These are phyloP conservation scores for Penicillium sclerotigenum DNA, from an alignment of 2,329 filamentous ascomycete genomes.

Conservation along the genomic window DNA sequence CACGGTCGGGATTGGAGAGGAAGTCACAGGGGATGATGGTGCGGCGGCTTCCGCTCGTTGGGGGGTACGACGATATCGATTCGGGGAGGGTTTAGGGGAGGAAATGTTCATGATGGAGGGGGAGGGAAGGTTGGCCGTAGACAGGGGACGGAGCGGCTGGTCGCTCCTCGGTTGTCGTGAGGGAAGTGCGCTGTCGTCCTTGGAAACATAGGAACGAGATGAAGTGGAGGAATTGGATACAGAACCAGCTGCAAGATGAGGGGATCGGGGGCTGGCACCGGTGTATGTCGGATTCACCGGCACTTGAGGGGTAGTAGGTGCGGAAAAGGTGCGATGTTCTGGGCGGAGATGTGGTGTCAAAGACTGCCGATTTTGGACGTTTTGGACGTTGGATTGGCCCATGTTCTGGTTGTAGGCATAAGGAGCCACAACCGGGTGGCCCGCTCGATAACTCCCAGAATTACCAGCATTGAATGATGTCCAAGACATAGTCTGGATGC, in stretches of 20 bases:
- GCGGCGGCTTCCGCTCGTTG: constrained; percentile 53
- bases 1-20: constrained; percentile 10
- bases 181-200: constrained; percentile 50
- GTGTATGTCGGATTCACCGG: constrained; percentile 31
- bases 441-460: constrained; percentile 46
- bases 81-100: constrained; percentile 67
- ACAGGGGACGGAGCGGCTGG: constrained; percentile 41
- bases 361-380: constrained; percentile 53
- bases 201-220: constrained; percentile 42
- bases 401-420: constrained; percentile 75
- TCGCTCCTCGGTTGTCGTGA: constrained; percentile 40
- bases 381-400: constrained; percentile 51
- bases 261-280: constrained; percentile 34
- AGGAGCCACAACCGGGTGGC: constrained; percentile 65
- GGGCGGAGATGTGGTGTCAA: constrained; percentile 54
- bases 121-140: constrained; percentile 50
- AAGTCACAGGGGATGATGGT: constrained; percentile 8
- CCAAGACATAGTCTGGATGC: constrained; percentile 41
- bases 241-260: constrained; percentile 52
- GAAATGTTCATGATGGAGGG: constrained; percentile 50
- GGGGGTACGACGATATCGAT: constrained; percentile 73
- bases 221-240: constrained; percentile 54
- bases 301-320: constrained; percentile 47
- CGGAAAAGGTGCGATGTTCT: constrained; percentile 55
- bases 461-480: constrained; percentile 41